phyloP scores from a whole-genome alignment of 2,329 filamentous ascomycete genomes.

The Fusarium sarcochroum region DNA sequence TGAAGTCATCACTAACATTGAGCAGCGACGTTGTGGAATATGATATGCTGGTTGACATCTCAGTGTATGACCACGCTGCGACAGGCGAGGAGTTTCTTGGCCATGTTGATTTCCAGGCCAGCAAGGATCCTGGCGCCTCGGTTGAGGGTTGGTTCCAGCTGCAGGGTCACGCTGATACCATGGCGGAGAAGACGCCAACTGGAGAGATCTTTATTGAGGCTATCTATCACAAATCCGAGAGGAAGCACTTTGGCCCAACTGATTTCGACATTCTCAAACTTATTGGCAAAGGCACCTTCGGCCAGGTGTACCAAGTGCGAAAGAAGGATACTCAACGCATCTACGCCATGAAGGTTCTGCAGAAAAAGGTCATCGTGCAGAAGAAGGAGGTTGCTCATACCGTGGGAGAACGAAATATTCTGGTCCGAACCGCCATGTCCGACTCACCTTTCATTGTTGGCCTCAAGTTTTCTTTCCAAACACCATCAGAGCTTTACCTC shows the following conservation, averaged over 20 bases:
- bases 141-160: constrained; percentile 90
- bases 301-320: constrained; percentile 97
- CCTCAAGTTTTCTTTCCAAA: constrained; percentile 98
- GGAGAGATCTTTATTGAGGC: constrained; percentile 93
- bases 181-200: constrained; percentile 78
- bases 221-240: constrained; percentile 87
- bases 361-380: constrained; percentile 99
- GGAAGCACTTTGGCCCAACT: constrained; percentile 91
- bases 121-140: constrained; percentile 74
- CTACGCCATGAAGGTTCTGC: constrained; percentile 99
- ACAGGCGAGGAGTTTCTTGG: constrained; percentile 92
- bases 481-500: constrained; percentile 95
- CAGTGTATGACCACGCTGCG: constrained; percentile 87
- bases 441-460: constrained; percentile 98
- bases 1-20: constrained; percentile 27
- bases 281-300: constrained; percentile 98
- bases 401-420: constrained; percentile 94
- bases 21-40: constrained; percentile 93
- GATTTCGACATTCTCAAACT: constrained; percentile 97
- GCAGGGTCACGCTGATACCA: constrained; percentile 79
- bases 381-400: constrained; percentile 99
- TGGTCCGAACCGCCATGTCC: constrained; percentile 94
- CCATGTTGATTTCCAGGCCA: constrained; percentile 85
- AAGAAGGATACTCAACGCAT: constrained; percentile 97
- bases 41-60: constrained; percentile 91